Evolutionary conservation across 2,329 filamentous ascomycete species (phyloP).

Genomic region (Alternaria viburni): DNA sequence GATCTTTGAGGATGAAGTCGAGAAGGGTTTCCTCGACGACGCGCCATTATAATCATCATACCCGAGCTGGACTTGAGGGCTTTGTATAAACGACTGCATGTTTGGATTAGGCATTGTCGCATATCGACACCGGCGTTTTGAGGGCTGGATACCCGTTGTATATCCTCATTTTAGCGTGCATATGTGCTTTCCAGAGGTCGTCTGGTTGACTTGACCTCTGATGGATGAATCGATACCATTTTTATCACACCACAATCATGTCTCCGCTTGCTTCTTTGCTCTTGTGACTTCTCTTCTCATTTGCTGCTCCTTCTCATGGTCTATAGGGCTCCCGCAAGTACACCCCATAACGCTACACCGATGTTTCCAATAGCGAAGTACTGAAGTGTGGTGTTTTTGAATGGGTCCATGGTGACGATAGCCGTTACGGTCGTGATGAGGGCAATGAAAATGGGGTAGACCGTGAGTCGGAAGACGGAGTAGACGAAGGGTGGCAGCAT

Average conservation of each 20-base stretch:
- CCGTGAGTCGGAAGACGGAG: not conserved
- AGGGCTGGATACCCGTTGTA: not conserved
- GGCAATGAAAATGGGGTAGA: not conserved
- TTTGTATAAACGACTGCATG: not conserved
- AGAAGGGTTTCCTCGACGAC: constrained; percentile 17
- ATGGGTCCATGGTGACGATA: not conserved
- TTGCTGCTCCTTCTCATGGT: not conserved
- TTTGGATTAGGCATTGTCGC: not conserved
- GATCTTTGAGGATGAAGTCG: constrained; percentile 17
- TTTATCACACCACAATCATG: not conserved
- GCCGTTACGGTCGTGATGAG: not conserved
- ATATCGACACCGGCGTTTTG: not conserved
- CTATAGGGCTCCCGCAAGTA: not conserved
- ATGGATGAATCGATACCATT: not conserved
- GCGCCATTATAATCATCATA: constrained; percentile 9
- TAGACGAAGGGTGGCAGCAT: not conserved
- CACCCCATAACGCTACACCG: not conserved
- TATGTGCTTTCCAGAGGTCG: not conserved
- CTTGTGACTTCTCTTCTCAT: not conserved
- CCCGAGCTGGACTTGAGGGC: not conserved
- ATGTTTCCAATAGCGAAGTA: not conserved
- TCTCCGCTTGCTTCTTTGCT: not conserved
- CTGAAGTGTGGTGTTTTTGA: not conserved
- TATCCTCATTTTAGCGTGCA: not conserved
- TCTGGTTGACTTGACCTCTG: not conserved